These are phyloP conservation scores for Galeopsis tetrahit DNA, from an alignment of 257 asterid species.

Conservation along the genomic window DNA sequence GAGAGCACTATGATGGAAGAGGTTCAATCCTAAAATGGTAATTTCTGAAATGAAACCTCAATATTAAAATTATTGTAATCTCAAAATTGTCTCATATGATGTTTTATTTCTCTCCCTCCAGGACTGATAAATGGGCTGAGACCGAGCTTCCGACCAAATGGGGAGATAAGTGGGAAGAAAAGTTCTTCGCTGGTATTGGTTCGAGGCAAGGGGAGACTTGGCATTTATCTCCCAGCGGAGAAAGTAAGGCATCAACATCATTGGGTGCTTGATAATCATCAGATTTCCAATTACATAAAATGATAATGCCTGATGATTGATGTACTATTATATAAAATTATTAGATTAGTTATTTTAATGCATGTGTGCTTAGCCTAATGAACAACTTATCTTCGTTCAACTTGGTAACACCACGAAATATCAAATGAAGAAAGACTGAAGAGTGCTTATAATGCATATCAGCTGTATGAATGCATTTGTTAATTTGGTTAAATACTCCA, in stretches of 20 bases:
- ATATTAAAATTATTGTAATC: slow-evolving; percentile 20
- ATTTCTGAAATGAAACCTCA: slow-evolving; percentile 12
- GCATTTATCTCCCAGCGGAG: slow-evolving; percentile 77
- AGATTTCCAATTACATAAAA: neutral
- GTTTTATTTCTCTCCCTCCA: slow-evolving; percentile 36
- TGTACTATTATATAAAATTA: slow-evolving; percentile 3
- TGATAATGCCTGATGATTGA: neutral
- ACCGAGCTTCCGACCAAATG: slow-evolving; percentile 96
- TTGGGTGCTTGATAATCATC: neutral
- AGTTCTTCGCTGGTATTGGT: slow-evolving; percentile 89
- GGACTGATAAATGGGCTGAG: slow-evolving; percentile 99
- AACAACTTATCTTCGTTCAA: neutral
- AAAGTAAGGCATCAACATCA: slow-evolving; percentile 52
- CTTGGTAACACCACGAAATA: neutral
- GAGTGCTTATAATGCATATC: neutral
- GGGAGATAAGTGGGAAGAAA: slow-evolving; percentile 99
- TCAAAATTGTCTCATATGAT: slow-evolving; percentile 16
- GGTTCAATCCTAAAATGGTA: slow-evolving; percentile 99
- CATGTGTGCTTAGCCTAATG: slow-evolving; percentile 7
- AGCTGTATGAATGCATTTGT: neutral
- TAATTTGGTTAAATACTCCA: neutral
- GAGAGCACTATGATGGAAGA: slow-evolving; percentile 96
- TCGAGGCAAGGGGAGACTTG: slow-evolving; percentile 99
- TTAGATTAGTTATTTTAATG: neutral
- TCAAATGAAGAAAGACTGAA: neutral